Evolutionary conservation across 495 filamentous ascomycete species (phyloP).

Genomic region (Talaromyces wortmannii): DNA sequence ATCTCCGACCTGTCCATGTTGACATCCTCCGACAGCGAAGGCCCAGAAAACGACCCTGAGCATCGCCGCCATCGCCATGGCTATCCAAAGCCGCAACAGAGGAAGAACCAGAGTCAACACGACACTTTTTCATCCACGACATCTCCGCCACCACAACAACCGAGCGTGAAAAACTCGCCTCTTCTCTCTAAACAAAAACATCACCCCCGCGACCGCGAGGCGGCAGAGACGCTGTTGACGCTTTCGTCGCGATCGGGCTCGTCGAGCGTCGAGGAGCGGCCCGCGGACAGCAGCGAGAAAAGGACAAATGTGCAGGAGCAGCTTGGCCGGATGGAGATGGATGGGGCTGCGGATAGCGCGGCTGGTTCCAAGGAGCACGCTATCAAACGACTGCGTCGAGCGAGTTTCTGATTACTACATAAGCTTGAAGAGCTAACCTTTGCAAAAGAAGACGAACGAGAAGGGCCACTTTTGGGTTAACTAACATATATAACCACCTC

Average conservation of each 20-base stretch:
- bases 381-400: background rate
- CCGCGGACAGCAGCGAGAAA: background rate
- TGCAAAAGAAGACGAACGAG: too few species aligned
- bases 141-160: background rate
- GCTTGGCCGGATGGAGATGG: background rate
- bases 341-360: background rate
- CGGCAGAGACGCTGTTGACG: conserved; percentile 1
- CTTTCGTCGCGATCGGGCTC: background rate
- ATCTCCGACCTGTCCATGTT: background rate
- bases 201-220: background rate
- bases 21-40: background rate
- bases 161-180: background rate
- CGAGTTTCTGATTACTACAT: background rate
- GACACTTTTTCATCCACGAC: background rate
- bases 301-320: background rate
- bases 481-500: too few species aligned
- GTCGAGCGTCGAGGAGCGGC: background rate
- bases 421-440: background rate
- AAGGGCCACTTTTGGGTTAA: too few species aligned
- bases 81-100: background rate
- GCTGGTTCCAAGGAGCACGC: background rate
- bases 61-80: background rate
- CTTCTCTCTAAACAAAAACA: background rate
- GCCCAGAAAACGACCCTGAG: background rate
- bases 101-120: background rate